These are phyloP conservation scores for Amylocystis lapponica DNA, from an alignment of 768 basidiomycete species.

Conservation along the genomic window DNA sequence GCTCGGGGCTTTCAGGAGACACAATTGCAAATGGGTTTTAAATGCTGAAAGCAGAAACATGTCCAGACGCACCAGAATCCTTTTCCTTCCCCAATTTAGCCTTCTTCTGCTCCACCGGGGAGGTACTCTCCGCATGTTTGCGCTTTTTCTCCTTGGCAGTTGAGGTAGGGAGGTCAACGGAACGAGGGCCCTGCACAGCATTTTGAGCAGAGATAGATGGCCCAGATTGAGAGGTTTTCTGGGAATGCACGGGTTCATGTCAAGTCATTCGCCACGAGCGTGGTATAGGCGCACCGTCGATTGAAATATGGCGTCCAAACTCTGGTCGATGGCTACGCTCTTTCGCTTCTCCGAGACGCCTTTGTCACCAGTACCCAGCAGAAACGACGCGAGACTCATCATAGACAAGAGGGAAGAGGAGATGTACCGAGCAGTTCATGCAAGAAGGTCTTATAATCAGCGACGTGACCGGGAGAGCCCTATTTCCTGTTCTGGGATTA, in stretches of 20 bases:
- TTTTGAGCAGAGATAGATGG: neutral
- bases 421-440: no score
- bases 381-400: slow-evolving; percentile 55
- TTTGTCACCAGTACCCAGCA: no score
- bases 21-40: no score
- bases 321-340: slow-evolving; percentile 41
- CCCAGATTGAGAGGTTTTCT: slow-evolving; percentile 10
- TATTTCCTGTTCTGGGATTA: no score
- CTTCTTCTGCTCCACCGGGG: slow-evolving; percentile 7
- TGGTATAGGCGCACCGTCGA: no score
- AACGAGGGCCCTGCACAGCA: neutral
- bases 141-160: slow-evolving; percentile 11
- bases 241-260: neutral
- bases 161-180: neutral
- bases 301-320: slow-evolving; percentile 35
- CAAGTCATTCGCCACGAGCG: no score
- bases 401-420: no score
- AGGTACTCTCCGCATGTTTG: slow-evolving; percentile 5
- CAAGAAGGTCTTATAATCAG: no score
- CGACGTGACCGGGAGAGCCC: no score
- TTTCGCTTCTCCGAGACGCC: slow-evolving; percentile 28
- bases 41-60: neutral
- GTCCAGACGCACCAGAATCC: slow-evolving; percentile 1
- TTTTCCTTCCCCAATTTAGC: slow-evolving; percentile 8
- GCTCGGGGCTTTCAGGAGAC: neutral